Evolutionary conservation across 306 rosid genomes (phyloP), one percentile per base, ranked within the genome.

Genomic region (Sicyos edulis): DNA sequence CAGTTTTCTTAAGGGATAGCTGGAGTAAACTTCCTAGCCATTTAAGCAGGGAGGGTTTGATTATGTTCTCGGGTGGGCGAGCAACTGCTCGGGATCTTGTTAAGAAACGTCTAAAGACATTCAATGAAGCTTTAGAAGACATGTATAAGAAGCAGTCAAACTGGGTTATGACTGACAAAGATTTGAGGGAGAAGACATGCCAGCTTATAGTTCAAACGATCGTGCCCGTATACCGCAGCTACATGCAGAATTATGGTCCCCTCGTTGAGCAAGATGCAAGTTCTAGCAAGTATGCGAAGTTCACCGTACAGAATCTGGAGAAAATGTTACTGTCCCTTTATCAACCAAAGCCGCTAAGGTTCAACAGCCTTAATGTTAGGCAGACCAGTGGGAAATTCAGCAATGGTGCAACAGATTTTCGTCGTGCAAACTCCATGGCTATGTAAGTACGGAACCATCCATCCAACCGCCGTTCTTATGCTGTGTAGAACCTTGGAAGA

Each of bases 51-150:
- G 97, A 95, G 81, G 99, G 99, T 70, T 82, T 95, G 75, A 91
- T 95, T 74, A 81, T 91, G 72, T 95, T 95, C 82, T 95, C 99
- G 0, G 99, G 99, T 76, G 97, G 97, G 51, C 95, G 92, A 1
- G 99, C 99, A 42, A 95, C 99, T 53, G 99, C 99, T 22, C 99
- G 99, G 21, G 99, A 91, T 81, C 92, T 95, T 51, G 99, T 95
- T 76, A 95, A 95, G 88, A 86, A 95, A 83, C 89, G 97, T 82
- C 81, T 42, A 42, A 42, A 42, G 12, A 42, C 47, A 9, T 42
- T 42, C 47, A 42, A 42, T 42, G 47, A 42, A 80, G 85, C 78
- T 71, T 89, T 95, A 6, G 97, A 95, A 76, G 97, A 86, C 70
- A 89, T 95, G 97, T 86, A 76, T 71, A 60, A 79, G 55, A 83